Percentiles rank a stretch among this genome's conserved stretches.
Conservation (phyloP, 495 filamentous ascomycete genomes). For the Trypethelium eluteriae region DNA sequence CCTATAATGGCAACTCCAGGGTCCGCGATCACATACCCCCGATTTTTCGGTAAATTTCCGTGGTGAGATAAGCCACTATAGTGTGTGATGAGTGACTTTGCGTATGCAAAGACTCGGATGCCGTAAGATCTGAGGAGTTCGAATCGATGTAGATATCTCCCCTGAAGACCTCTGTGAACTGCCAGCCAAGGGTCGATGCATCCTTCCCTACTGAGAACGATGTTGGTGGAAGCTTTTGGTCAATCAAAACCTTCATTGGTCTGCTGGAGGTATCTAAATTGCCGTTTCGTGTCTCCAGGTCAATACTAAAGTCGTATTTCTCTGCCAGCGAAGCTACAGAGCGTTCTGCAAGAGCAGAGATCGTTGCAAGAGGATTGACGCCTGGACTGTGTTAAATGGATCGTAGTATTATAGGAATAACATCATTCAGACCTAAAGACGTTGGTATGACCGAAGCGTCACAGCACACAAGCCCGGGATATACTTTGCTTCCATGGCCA, state of each 20-base stretch:
- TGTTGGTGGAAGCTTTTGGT: conserved; percentile 3
- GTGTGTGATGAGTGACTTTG: not conserved
- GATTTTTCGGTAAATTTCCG: not conserved
- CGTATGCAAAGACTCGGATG: conserved; percentile 8
- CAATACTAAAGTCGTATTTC: conserved; percentile 5
- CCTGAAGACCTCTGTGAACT: conserved; percentile 8
- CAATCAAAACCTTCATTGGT: conserved; percentile 4
- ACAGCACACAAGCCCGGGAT: conserved; percentile 2
- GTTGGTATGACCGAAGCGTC: conserved; percentile 1
- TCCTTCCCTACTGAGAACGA: not conserved
- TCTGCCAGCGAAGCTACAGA: conserved; percentile 2
- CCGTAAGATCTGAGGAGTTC: not conserved
- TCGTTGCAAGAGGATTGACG: conserved; percentile 4
- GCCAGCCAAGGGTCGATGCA: conserved; percentile 4
- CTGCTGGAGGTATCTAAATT: not conserved
- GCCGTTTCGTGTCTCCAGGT: conserved; percentile 4
- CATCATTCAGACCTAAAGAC: conserved; percentile 6
- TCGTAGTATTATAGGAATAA: not conserved
- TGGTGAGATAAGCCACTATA: conserved; percentile 7
- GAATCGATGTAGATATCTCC: conserved; percentile 8
- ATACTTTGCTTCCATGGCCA: conserved; percentile 6
- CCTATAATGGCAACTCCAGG: not conserved
- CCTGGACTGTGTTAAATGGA: conserved; percentile 6
- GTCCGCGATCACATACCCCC: not conserved
- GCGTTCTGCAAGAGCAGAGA: conserved; percentile 5